Percentiles rank a stretch among this genome's conserved stretches.
These are phyloP conservation scores for Aspergillus ochraceoroseus DNA, from an alignment of 2,329 filamentous ascomycete genomes.

Conservation along the genomic window DNA sequence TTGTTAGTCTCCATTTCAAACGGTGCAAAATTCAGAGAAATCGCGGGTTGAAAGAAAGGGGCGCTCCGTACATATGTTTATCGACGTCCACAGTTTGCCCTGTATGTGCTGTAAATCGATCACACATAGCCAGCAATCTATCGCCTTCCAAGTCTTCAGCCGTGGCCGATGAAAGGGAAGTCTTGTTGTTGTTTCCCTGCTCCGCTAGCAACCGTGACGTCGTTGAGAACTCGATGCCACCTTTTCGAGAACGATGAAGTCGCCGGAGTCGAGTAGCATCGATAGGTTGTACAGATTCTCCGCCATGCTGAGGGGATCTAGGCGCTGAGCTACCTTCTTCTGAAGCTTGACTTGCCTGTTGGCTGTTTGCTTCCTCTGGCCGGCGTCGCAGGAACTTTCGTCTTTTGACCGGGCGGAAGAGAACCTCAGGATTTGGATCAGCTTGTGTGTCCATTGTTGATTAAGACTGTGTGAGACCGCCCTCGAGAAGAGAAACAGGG, in stretches of 20 bases:
- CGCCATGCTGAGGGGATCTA: constrained; percentile 14
- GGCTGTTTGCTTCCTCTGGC: constrained; percentile 17
- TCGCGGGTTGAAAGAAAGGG: constrained; percentile 4
- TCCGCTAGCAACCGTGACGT: constrained; percentile 24
- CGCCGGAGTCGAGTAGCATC: constrained; percentile 40
- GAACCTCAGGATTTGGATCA: constrained; percentile 25
- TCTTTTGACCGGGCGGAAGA: constrained; percentile 49
- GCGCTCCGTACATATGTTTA: constrained; percentile 59
- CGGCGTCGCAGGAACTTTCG: constrained; percentile 50
- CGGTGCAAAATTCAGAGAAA: constrained; percentile 1
- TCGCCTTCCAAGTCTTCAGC: constrained; percentile 35
- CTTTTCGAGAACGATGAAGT: constrained; percentile 35
- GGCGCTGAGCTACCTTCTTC: constrained; percentile 14
- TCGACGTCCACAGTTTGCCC: constrained; percentile 56
- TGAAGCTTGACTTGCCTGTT: constrained; percentile 11
- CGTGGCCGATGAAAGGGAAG: constrained; percentile 18
- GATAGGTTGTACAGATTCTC: constrained; percentile 22
- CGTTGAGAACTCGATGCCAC: constrained; percentile 46
- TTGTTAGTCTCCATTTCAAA: constrained; percentile 49
- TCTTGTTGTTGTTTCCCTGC: constrained; percentile 18
- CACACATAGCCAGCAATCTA: constrained; percentile 40
- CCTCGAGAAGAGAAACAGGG: neutral
- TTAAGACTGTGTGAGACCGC: neutral
- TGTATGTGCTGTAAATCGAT: constrained; percentile 56
- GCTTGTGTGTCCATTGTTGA: constrained; percentile 31